phyloP scores from a whole-genome alignment of 2,329 filamentous ascomycete species.

The Fusarium nisikadoi region DNA sequence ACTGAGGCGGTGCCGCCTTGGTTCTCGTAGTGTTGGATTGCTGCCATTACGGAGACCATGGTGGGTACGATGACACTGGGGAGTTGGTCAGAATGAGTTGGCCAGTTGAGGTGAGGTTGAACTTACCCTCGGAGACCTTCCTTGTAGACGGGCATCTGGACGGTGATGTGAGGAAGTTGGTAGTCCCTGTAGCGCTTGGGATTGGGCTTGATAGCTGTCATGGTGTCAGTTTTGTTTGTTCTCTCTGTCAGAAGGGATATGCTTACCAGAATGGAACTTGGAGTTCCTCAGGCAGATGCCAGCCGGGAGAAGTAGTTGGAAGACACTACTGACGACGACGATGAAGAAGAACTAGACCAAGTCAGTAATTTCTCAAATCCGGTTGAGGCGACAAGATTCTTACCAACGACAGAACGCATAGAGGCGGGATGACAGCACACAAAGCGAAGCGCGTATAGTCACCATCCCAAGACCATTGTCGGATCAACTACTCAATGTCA shows the following conservation, averaged over 20 bases:
- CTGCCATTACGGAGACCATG: conserved; percentile 64
- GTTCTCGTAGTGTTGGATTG: conserved; percentile 68
- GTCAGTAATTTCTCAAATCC: not conserved
- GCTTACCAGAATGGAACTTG: conserved; percentile 40
- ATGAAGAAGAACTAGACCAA: conserved; percentile 41
- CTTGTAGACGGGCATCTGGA: conserved; percentile 61
- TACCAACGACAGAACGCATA: conserved; percentile 32
- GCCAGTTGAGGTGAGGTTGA: fast-evolving
- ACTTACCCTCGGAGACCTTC: conserved; percentile 41
- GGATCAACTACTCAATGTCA: conserved; percentile 5
- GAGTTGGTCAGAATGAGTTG: not conserved
- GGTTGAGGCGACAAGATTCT: not conserved
- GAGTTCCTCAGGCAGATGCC: conserved; percentile 43
- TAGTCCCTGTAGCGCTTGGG: conserved; percentile 41
- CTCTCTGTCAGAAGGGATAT: fast-evolving
- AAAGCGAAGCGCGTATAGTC: conserved; percentile 34
- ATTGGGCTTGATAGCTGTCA: conserved; percentile 42
- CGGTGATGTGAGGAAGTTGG: conserved; percentile 57
- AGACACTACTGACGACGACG: conserved; percentile 40
- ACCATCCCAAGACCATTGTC: conserved; percentile 39
- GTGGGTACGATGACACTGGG: conserved; percentile 62
- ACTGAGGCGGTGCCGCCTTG: conserved; percentile 75
- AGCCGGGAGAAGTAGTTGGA: conserved; percentile 39
- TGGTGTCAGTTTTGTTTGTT: not conserved
- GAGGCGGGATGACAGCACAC: conserved; percentile 32